These are phyloP conservation scores for Firmiana major DNA, from an alignment of 345 rosid genomes.

Conservation along the genomic window DNA sequence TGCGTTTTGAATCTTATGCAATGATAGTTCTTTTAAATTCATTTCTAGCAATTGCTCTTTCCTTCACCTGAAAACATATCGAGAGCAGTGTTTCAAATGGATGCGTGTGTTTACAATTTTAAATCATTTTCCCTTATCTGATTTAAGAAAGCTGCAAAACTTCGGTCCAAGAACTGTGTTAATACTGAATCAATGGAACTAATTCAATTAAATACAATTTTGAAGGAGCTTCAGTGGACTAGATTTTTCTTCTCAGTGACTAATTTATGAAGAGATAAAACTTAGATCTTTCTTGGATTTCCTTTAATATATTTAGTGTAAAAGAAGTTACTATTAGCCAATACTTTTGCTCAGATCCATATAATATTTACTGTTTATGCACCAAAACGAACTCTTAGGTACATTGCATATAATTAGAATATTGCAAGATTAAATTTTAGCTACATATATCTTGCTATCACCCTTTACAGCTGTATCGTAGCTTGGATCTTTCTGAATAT, in stretches of 20 bases:
- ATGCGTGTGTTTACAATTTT: background rate
- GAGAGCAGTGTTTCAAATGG: background rate
- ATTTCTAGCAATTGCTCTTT: background rate
- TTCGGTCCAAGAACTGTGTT: too few species aligned
- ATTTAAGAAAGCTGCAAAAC: background rate
- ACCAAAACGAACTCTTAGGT: background rate
- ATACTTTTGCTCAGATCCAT: background rate
- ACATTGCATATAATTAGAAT: constrained; percentile 16
- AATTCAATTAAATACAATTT: too few species aligned
- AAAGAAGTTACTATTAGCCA: background rate
- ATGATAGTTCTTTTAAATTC: background rate
- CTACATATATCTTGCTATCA: background rate
- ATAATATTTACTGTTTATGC: background rate
- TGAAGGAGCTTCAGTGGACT: background rate
- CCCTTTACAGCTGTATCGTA: background rate
- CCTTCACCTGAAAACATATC: background rate
- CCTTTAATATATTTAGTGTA: background rate
- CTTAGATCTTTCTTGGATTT: background rate
- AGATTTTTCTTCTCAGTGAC: background rate
- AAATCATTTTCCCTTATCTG: background rate
- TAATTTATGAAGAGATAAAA: background rate
- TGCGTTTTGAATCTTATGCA: background rate
- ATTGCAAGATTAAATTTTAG: background rate
- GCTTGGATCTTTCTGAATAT: background rate
- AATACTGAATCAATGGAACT: too few species aligned